These are phyloP conservation scores for Colletotrichum zoysiae DNA, from an alignment of 2,329 filamentous ascomycete species.

Conservation along the genomic window DNA sequence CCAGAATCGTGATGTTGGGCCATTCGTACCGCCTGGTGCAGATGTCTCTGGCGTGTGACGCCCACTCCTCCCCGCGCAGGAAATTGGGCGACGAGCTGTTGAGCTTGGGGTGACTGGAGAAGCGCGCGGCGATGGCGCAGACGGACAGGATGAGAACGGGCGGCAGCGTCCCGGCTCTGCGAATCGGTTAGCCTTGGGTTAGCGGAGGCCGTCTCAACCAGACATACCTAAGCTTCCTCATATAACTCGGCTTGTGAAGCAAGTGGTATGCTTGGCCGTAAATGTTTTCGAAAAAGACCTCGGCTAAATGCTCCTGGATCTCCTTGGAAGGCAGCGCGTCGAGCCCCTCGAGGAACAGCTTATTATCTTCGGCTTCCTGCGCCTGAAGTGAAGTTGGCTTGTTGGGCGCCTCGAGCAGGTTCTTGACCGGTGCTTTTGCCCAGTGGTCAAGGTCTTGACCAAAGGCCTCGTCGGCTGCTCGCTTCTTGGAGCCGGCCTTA, in stretches of 20 bases:
- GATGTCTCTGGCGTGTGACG: slow-evolving; percentile 86
- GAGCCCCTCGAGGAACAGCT: slow-evolving; percentile 82
- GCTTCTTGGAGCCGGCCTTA: slow-evolving; percentile 79
- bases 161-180: slow-evolving; percentile 80
- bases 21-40: slow-evolving; percentile 90
- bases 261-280: slow-evolving; percentile 97
- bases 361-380: slow-evolving; percentile 79
- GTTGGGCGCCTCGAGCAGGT: slow-evolving; percentile 60
- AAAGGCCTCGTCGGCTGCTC: slow-evolving; percentile 89
- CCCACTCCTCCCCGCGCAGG: slow-evolving; percentile 92
- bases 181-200: slow-evolving; percentile 45
- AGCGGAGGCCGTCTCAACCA: background rate
- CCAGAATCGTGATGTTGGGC: slow-evolving; percentile 95
- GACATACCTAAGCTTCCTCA: slow-evolving; percentile 81
- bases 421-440: slow-evolving; percentile 72
- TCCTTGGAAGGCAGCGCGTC: slow-evolving; percentile 87
- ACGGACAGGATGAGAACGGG: slow-evolving; percentile 94
- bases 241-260: slow-evolving; percentile 96
- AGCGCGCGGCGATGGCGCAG: slow-evolving; percentile 94
- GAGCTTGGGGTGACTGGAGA: slow-evolving; percentile 88
- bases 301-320: slow-evolving; percentile 91
- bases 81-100: slow-evolving; percentile 80
- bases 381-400: slow-evolving; percentile 67
- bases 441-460: slow-evolving; percentile 84
- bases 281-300: slow-evolving; percentile 95